Evolutionary conservation across 768 basidiomycete genomes (phyloP).

Genomic region (Podaxis rugospora): DNA sequence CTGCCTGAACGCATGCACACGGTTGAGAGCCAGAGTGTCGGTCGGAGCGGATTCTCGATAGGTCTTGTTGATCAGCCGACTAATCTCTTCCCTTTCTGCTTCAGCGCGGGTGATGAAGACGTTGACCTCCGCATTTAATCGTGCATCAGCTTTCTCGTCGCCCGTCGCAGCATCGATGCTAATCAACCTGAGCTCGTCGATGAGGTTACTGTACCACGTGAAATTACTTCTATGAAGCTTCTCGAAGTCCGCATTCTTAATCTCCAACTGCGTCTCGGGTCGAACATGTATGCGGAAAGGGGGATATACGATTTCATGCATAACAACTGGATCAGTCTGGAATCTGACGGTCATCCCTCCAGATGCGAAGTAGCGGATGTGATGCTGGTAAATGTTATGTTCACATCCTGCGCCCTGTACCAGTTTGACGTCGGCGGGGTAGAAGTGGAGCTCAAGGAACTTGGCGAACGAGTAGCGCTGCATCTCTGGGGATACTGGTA

Average conservation of each 20-base stretch:
- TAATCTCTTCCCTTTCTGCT: constrained; percentile 69
- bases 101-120: constrained; percentile 69
- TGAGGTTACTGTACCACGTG: constrained; percentile 69
- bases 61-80: constrained; percentile 66
- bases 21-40: constrained; percentile 85
- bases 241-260: constrained; percentile 91
- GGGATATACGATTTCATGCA: constrained; percentile 88
- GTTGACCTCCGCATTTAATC: constrained; percentile 59
- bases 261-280: constrained; percentile 80
- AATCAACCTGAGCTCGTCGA: constrained; percentile 74
- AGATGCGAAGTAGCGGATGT: constrained; percentile 85
- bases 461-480: constrained; percentile 93
- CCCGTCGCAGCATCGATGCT: constrained; percentile 77
- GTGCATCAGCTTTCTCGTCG: constrained; percentile 66
- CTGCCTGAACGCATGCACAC: constrained; percentile 81
- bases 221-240: constrained; percentile 67
- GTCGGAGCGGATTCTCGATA: constrained; percentile 78
- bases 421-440: constrained; percentile 80
- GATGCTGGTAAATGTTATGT: constrained; percentile 92
- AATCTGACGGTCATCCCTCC: constrained; percentile 86
- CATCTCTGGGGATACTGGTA: constrained; percentile 88
- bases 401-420: constrained; percentile 88
- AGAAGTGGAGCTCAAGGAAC: constrained; percentile 94
- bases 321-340: constrained; percentile 74
- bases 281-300: constrained; percentile 82